Evolutionary conservation across 2,329 filamentous ascomycete species (phyloP).

Genomic region (Verticillium nonalfalfae): DNA sequence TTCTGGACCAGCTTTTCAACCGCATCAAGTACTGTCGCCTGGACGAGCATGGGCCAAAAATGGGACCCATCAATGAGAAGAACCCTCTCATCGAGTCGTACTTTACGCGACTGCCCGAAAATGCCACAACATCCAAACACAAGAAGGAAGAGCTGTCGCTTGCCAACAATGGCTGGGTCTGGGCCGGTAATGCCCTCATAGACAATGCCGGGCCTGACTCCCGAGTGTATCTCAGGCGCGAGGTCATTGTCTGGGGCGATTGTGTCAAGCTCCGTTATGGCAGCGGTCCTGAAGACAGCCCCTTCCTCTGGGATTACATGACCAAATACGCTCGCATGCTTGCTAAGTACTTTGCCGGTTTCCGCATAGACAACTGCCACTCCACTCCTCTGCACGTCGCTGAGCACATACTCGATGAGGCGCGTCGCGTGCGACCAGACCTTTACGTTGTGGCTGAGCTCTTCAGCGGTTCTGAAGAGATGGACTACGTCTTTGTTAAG

Average conservation of each 20-base stretch:
- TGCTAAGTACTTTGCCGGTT: constrained; percentile 90
- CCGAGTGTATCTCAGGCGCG: constrained; percentile 86
- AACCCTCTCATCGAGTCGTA: constrained; percentile 89
- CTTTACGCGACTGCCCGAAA: constrained; percentile 82
- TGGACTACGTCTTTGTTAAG: constrained; percentile 94
- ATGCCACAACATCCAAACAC: constrained; percentile 71
- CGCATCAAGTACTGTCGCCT: constrained; percentile 90
- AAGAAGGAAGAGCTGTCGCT: constrained; percentile 71
- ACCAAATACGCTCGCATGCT: constrained; percentile 84
- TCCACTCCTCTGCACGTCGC: constrained; percentile 93
- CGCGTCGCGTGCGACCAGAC: constrained; percentile 79
- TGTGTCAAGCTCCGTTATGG: constrained; percentile 97
- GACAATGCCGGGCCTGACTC: constrained; percentile 91
- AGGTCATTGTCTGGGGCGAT: constrained; percentile 98
- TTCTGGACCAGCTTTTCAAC: constrained; percentile 87
- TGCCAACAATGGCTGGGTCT: constrained; percentile 98
- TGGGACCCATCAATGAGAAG: constrained; percentile 68
- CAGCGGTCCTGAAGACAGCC: constrained; percentile 71
- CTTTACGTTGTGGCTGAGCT: constrained; percentile 91
- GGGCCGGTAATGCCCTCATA: constrained; percentile 89
- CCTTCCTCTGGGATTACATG: constrained; percentile 95
- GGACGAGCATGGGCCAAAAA: constrained; percentile 85
- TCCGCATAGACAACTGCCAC: constrained; percentile 97
- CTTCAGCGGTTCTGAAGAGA: constrained; percentile 92
- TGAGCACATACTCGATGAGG: constrained; percentile 90